These are phyloP conservation scores for Solanum lycopersicoides DNA, from an alignment of 257 asterid species.

Conservation along the genomic window DNA sequence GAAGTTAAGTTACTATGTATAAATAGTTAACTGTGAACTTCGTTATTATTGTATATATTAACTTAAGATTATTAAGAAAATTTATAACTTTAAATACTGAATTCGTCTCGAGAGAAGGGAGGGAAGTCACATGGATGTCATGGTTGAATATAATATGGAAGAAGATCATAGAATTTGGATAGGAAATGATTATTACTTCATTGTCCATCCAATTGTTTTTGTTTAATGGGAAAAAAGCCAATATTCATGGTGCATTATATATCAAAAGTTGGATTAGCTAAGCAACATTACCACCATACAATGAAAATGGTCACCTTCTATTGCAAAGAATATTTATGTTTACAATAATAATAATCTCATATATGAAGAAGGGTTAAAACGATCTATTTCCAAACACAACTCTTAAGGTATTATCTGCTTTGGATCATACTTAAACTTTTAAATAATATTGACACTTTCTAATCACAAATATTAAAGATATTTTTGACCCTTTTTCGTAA, in stretches of 20 bases:
- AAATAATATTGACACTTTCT: not conserved
- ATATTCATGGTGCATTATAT: constrained; percentile 6
- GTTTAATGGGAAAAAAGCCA: constrained; percentile 9
- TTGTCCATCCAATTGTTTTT: constrained; percentile 1
- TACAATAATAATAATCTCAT: not conserved
- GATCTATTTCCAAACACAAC: not conserved
- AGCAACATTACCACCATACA: not conserved
- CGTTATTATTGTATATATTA: not conserved
- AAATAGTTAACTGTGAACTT: not conserved
- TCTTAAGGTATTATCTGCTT: not conserved
- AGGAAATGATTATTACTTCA: constrained; percentile 9
- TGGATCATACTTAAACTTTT: not conserved
- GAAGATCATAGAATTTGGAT: not conserved
- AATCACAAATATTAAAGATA: not conserved
- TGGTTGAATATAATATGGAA: not conserved
- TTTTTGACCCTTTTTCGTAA: rapidly evolving
- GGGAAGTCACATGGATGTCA: not conserved
- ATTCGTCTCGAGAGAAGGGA: rapidly evolving
- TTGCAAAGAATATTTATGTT: not conserved
- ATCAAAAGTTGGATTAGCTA: not conserved
- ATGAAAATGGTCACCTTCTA: not conserved
- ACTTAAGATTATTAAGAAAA: not conserved
- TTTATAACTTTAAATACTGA: not conserved
- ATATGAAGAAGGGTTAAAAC: not conserved
- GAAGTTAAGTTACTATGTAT: not conserved